Evolutionary conservation across 345 rosid species (phyloP), one percentile per base, ranked within the genome.

Genomic region (Microthlaspi erraticum): DNA sequence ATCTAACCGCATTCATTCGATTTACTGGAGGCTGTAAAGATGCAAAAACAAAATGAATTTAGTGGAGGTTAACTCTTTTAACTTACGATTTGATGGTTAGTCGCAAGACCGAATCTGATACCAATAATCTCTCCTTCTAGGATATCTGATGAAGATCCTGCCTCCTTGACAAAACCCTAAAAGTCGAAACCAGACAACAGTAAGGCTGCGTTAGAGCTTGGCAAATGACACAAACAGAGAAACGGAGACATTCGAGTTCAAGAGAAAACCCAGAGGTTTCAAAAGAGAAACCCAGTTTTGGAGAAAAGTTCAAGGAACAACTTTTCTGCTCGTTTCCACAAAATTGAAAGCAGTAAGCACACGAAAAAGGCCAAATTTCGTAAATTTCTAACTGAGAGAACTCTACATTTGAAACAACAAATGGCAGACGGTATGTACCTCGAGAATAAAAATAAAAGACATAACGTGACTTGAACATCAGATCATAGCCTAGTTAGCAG

Each of bases 81-180:
- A 83, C 98, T 87, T 61, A 89, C 97, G 13, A 94, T 91, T 77
- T 94, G 91, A 55, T 74, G 75, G 33, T 77, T 81, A 77, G 81
- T 74, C 0, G 95, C 90, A 82, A 94, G 84, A 60, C 81, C 87
- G 77, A 94, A 94, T 70, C 45, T 66, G 59, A 91, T 85, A 19
- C 93, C 91, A 17, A 81, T 70, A 56, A 93, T 77, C 74, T 93
- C 90, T 12, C 83, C 97, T n/a, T 88, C 92, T 6, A 83, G 76
- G 61, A 79, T 17, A 9, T 72, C 68, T 7, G 83, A 29, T 23
- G 82, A 71, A 64, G 73, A 29, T 33, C 69, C 77, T 60, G 80
- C 91, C 68, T 87, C 96, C 92, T 89, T 85, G 50, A 43, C 17
- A 23, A 60, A 49, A 51, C 61, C 68, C 67, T 66, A 59, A 14